Base-by-base conservation (phyloP, 352 stramenopile genomes). In the Globisporangium cystogenes region DNA sequence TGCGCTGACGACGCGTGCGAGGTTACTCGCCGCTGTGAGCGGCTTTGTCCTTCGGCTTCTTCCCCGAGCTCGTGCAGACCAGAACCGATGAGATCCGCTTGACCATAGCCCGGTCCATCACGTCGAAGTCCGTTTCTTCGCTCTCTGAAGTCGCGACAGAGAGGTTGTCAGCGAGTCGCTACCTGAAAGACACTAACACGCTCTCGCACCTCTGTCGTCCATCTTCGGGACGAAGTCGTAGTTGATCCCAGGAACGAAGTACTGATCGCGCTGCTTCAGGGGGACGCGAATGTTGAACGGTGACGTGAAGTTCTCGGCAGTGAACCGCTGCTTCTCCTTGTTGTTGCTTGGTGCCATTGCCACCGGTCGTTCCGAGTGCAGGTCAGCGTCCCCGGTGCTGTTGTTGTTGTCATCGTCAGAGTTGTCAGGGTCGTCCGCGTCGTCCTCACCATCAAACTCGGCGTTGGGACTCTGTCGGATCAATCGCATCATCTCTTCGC, bases 81-180 rank as follows among this genome's bases (percentile, higher is more conserved):
- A 93, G 51, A 7, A 90, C 74, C 0, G 76, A 87, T 29, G 82
- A 85, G 47, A 93, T 76, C 20, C 82, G 78, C 55, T 93, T 93
- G 12, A 90, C 74, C 15, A 78, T 91, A 11, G 62, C 71, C 20
- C 80, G 78, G 51, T 91, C 80, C 82, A 93, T 91, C 20, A 91
- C 76, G 24, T 86, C 76, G 45, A 82, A 77, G 44, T 85, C 65
- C 3, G 65, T 55, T 27, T 87, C 79, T 24, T 86, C 72, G 10
- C 39, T n/a, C 10, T 87, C 75, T 89, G 39, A 27, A 31, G 15
- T 7, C 6, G 20, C 8, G 18, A 3, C 18, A 40, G 1, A 41
- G 5, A 40, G 4, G 21, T 12, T n/a, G 12, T 14, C 46, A 51
- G 46, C 21, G 20, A 15, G 6, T 10, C 14, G n/a, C 20, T 35